A percentile compares a stretch with the other conserved stretches of the same genome.
phyloP scores from a whole-genome alignment of 768 basidiomycete genomes.

The Strobilomyces confusus region DNA sequence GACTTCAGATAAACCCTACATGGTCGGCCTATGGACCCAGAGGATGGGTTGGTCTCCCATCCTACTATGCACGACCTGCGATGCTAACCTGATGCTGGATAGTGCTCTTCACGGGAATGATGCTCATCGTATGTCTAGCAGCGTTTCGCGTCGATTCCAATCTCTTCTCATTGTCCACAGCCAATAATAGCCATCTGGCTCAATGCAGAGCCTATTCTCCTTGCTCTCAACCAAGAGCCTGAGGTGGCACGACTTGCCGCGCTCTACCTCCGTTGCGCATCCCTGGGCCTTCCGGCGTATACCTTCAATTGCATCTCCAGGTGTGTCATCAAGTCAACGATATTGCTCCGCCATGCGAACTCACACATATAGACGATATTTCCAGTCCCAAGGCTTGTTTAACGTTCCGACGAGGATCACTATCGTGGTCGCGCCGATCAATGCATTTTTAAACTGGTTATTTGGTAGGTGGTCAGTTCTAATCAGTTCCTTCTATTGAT shows the following conservation, averaged over 20 bases:
- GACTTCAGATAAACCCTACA: constrained; percentile 80
- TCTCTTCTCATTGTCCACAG: constrained; percentile 15
- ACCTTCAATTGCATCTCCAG: constrained; percentile 54
- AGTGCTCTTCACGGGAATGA: constrained; percentile 60
- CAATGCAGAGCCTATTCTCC: constrained; percentile 74
- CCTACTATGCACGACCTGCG: neutral
- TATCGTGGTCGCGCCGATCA: constrained; percentile 79
- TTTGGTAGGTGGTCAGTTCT: constrained; percentile 52
- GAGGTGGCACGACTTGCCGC: constrained; percentile 48
- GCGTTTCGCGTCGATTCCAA: neutral
- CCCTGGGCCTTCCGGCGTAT: constrained; percentile 77
- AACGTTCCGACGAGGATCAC: constrained; percentile 81
- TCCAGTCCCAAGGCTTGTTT: constrained; percentile 45
- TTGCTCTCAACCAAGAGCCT: constrained; percentile 49
- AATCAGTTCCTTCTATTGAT: constrained; percentile 1
- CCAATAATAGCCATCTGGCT: constrained; percentile 73
- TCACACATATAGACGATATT: constrained; percentile 31
- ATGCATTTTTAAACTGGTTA: constrained; percentile 76
- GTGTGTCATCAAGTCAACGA: constrained; percentile 21
- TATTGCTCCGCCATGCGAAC: neutral
- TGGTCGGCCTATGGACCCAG: constrained; percentile 41
- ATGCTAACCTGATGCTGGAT: constrained; percentile 5
- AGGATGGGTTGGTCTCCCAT: constrained; percentile 60
- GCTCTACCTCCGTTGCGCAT: constrained; percentile 71
- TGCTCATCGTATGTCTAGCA: constrained; percentile 51